Percentiles rank a stretch among this genome's conserved stretches.
Conservation (phyloP, 345 rosid genomes). For the Rhizophora mangle region DNA sequence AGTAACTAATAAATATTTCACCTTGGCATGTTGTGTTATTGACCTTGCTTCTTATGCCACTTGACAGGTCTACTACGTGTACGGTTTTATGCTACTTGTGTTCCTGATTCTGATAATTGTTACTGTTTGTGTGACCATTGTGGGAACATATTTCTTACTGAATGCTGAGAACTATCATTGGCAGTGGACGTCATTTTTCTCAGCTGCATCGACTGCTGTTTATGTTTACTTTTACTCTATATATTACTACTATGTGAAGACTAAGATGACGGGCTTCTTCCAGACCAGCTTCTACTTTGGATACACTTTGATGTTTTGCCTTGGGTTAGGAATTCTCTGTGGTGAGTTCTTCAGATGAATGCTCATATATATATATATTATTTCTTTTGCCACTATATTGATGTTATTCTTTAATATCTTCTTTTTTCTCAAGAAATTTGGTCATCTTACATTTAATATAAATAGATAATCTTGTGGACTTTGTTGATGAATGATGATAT, state of each 20-base stretch:
- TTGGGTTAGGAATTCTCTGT: slow-evolving; percentile 88
- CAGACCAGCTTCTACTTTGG: slow-evolving; percentile 98
- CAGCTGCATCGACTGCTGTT: slow-evolving; percentile 93
- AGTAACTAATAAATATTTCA: no score
- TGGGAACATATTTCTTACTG: slow-evolving; percentile 85
- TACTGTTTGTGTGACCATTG: slow-evolving; percentile 87
- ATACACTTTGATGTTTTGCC: slow-evolving; percentile 93
- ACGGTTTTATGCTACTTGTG: slow-evolving; percentile 87
- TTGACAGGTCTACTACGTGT: slow-evolving; percentile 83
- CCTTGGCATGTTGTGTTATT: neutral
- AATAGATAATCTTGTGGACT: no score
- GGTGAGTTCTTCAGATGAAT: slow-evolving; percentile 45
- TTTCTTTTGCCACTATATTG: neutral
- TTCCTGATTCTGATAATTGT: slow-evolving; percentile 84
- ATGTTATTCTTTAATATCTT: neutral
- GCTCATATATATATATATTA: neutral
- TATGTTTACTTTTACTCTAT: slow-evolving; percentile 85
- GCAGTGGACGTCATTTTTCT: slow-evolving; percentile 97
- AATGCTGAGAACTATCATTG: slow-evolving; percentile 97
- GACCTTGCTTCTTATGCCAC: slow-evolving; percentile 5
- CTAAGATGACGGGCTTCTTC: slow-evolving; percentile 95
- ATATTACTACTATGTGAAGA: slow-evolving; percentile 83
- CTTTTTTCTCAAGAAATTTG: no score
- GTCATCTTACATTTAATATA: no score
- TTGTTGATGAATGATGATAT: no score